Conservation (phyloP, 148 eudicot species). For the Silene latifolia region DNA sequence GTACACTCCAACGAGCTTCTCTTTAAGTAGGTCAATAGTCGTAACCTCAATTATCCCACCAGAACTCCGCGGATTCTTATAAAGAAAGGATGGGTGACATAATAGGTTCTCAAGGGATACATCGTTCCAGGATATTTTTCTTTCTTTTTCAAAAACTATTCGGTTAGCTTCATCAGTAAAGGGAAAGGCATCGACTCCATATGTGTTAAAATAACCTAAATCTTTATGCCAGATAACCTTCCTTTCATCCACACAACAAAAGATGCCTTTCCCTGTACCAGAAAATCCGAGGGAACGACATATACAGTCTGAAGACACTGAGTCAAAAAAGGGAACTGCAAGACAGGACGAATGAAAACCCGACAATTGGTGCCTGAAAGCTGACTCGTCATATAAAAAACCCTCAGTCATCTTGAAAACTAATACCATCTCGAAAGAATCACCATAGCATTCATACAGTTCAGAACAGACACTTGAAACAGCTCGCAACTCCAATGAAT, state of each 20-base stretch:
- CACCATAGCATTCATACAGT: background rate
- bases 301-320: background rate
- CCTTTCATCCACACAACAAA: background rate
- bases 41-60: background rate
- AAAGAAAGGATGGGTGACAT: background rate
- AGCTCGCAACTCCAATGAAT: background rate
- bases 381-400: background rate
- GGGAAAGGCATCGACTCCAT: background rate
- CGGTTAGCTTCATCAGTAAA: background rate
- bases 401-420: background rate
- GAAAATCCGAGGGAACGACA: background rate
- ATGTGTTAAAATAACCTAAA: background rate
- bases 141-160: background rate
- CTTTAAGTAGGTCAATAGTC: background rate
- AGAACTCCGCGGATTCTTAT: background rate
- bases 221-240: background rate
- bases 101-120: background rate
- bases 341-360: slow-evolving; percentile 9
- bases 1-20: slow-evolving; percentile 12
- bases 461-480: background rate
- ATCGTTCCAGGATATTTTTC: background rate
- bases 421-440: background rate
- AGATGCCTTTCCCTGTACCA: background rate
- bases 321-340: slow-evolving; percentile 1
- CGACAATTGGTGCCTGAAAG: slow-evolving; percentile 10